Evolutionary conservation across 495 filamentous ascomycete genomes (phyloP).

Genomic region (Beverwykella pulmonaria): DNA sequence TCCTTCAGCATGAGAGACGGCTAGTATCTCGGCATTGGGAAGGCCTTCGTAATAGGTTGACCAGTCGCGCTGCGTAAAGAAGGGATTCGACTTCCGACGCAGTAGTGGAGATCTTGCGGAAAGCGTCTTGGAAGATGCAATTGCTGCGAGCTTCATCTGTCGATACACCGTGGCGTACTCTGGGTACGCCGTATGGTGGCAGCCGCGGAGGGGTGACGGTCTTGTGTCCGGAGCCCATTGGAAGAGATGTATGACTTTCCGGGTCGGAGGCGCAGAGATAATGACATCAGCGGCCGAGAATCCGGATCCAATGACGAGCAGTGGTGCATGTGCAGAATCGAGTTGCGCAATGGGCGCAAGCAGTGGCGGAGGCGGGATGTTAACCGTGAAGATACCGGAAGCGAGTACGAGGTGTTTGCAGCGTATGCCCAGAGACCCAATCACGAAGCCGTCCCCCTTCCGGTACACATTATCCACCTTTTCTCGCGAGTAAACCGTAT

Average conservation of each 20-base stretch:
- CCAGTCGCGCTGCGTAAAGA: constrained; percentile 52
- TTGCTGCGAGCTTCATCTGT: constrained; percentile 61
- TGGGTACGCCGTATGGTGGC: constrained; percentile 67
- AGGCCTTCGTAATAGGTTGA: constrained; percentile 60
- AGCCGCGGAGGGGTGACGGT: constrained; percentile 62
- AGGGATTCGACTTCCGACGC: constrained; percentile 49
- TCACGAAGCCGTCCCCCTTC: constrained; percentile 55
- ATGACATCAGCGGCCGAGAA: constrained; percentile 69
- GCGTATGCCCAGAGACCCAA: constrained; percentile 56
- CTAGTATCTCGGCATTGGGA: constrained; percentile 58
- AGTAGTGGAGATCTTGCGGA: constrained; percentile 24
- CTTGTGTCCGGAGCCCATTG: constrained; percentile 62
- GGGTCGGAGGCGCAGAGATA: constrained; percentile 54
- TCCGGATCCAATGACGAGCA: constrained; percentile 64
- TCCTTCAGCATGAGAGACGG: constrained; percentile 44
- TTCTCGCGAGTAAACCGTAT: constrained; percentile 53
- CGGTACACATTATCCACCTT: constrained; percentile 52
- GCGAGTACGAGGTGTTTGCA: constrained; percentile 67
- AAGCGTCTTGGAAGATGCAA: constrained; percentile 29
- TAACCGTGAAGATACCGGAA: constrained; percentile 63
- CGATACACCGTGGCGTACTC: constrained; percentile 68
- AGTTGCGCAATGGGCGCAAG: constrained; percentile 49
- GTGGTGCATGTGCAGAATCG: constrained; percentile 15
- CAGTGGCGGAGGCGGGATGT: constrained; percentile 56
- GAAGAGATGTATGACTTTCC: constrained; percentile 64